These are phyloP conservation scores for Heterobasidion annosum DNA, from an alignment of 1,284 basidiomycete genomes.

Conservation along the genomic window DNA sequence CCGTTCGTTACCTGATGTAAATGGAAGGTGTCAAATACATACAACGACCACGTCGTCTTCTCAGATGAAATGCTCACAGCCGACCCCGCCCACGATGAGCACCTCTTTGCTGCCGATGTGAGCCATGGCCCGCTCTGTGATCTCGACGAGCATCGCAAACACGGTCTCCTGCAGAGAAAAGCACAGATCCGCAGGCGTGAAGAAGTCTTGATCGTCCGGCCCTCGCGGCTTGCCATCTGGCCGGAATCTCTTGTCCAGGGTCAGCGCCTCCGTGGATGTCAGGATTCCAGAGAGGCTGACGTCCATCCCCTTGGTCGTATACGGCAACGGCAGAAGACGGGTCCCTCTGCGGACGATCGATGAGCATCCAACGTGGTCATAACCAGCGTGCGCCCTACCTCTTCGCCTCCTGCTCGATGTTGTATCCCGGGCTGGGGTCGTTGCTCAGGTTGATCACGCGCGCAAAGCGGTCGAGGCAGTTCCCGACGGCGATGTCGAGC, in stretches of 20 bases:
- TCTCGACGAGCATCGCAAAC: constrained; percentile 99
- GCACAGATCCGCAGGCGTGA: constrained; percentile 92
- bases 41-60: not conserved
- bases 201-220: constrained; percentile 54
- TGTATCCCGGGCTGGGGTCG: constrained; percentile 96
- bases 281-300: constrained; percentile 91
- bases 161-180: constrained; percentile 97
- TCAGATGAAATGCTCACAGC: constrained; percentile 57
- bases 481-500: constrained; percentile 97
- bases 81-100: constrained; percentile 96
- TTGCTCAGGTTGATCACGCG: constrained; percentile 94
- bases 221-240: constrained; percentile 26
- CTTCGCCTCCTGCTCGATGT: constrained; percentile 95
- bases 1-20: constrained; percentile 73
- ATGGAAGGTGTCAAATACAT: not conserved
- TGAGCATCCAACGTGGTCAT: constrained; percentile 3
- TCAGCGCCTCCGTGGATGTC: constrained; percentile 85
- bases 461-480: constrained; percentile 96
- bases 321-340: constrained; percentile 79
- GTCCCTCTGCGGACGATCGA: constrained; percentile 41
- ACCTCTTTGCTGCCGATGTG: constrained; percentile 96
- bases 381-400: constrained; percentile 38
- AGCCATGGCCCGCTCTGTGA: constrained; percentile 98
- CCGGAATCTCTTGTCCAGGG: constrained; percentile 68
- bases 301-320: constrained; percentile 99